Evolutionary conservation across 106 monocot species (phyloP), one percentile per base, ranked within the genome.

Genomic region (Hemerocallis citrina): DNA sequence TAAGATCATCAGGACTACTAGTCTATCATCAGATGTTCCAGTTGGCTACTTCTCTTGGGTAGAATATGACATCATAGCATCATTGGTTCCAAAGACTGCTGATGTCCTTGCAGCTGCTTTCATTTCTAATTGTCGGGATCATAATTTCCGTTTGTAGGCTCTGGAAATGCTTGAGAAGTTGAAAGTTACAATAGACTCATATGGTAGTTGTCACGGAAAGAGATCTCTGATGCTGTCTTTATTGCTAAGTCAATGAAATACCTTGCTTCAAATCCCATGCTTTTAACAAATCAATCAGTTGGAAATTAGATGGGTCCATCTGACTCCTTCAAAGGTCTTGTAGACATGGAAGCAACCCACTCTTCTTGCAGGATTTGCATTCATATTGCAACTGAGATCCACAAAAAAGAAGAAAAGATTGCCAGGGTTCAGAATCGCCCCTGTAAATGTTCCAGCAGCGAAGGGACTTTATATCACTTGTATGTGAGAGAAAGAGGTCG

Each of bases 31-130:
- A 51, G 88, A 88, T 79, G 78, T 93, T 35, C 92, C 92, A 35
- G 92, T 88, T 72, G 88, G 92, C 35, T 93, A 93, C 62, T 88
- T 93, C 40, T 93, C 92, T 38, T 88, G 88, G 92, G 84, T 84
- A 31, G 92, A 88, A 59, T 93, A 85, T 81, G 92, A 93, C 50
- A 84, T 85, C 37, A 93, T 93, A 88, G 92, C 92, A 65, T 81
- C 92, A 51, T 7, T 85, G 58, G 67, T 51, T 34, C 72, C 79
- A 42, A 93, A 93, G 66, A 79, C 75, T 60, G 88, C 73, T 68
- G 74, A 77, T 37, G 78, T 84, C 25, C 70, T 81, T 58, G 92
- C 92, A 52, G 92, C 92, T 79, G 92, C 85, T 12, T 93, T 93
- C 55, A 93, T 88, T 69, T 93, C 92, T 14, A 93, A 93, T 52